Percentiles rank a stretch among this genome's conserved stretches.
Evolutionary conservation across 2,329 filamentous ascomycete species (phyloP).

Genomic region (Fusarium sp.): DNA sequence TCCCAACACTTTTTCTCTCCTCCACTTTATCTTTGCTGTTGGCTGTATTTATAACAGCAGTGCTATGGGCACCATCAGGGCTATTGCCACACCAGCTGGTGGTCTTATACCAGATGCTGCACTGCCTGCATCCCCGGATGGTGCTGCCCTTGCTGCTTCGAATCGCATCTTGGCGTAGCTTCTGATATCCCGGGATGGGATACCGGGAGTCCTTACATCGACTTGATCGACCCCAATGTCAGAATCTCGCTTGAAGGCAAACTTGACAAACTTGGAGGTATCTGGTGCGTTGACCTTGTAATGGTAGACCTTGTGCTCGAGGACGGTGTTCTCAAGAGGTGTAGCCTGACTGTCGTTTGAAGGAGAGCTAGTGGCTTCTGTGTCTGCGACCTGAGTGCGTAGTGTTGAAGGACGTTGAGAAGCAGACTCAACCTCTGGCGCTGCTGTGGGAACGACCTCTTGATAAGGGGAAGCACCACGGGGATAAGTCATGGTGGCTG

Average conservation of each 20-base stretch:
- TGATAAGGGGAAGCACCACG: conserved; percentile 43
- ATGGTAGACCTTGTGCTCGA: conserved; percentile 32
- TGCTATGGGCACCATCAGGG: conserved; percentile 33
- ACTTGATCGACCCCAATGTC: neutral
- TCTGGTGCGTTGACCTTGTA: conserved; percentile 8
- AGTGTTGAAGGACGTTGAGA: conserved; percentile 33
- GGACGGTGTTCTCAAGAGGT: conserved; percentile 32
- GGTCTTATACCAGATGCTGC: conserved; percentile 17
- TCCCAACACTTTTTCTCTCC: neutral
- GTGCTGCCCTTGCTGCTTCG: conserved; percentile 9
- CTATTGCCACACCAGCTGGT: conserved; percentile 16
- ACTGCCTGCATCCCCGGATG: conserved; percentile 20
- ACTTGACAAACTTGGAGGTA: conserved; percentile 19
- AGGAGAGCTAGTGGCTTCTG: conserved; percentile 24
- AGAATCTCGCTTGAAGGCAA: conserved; percentile 14
- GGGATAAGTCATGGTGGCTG: conserved; percentile 47
- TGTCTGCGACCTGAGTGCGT: conserved; percentile 24
- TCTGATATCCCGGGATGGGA: conserved; percentile 5
- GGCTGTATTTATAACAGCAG: conserved; percentile 22
- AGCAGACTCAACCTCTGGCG: conserved; percentile 10
- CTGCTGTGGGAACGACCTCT: conserved; percentile 25
- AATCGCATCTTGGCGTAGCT: conserved; percentile 28
- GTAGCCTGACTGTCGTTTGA: neutral
- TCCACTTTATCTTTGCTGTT: neutral
- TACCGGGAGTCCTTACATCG: neutral